Evolutionary conservation across 2,329 filamentous ascomycete species (phyloP).

Genomic region (Myriosclerotinia curreyana): DNA sequence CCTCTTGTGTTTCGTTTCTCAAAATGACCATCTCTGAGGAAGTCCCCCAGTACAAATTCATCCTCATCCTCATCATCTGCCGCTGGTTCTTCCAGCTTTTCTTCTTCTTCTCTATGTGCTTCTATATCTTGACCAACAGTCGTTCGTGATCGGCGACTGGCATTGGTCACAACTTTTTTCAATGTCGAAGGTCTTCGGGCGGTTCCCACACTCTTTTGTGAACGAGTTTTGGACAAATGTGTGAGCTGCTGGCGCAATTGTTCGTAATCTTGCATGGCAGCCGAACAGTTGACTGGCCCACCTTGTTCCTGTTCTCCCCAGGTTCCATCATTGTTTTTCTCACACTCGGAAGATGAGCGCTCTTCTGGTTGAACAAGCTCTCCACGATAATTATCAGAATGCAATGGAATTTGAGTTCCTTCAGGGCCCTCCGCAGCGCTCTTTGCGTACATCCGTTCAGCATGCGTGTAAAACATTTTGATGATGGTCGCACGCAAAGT

Average conservation of each 20-base stretch:
- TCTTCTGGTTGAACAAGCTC: constrained; percentile 24
- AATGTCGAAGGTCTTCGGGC: constrained; percentile 21
- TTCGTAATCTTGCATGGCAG: constrained; percentile 59
- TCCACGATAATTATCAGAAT: constrained; percentile 30
- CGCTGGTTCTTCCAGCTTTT: constrained; percentile 34
- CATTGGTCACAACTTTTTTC: constrained; percentile 23
- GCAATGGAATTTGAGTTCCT: constrained; percentile 30
- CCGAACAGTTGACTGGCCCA: constrained; percentile 45
- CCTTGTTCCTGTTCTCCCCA: constrained; percentile 63
- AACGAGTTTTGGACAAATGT: constrained; percentile 46
- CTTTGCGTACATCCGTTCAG: constrained; percentile 32
- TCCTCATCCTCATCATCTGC: constrained; percentile 48
- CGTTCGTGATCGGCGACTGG: constrained; percentile 26
- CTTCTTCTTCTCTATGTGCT: constrained; percentile 32
- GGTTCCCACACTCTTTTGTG: constrained; percentile 24
- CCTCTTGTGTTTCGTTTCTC: constrained; percentile 67
- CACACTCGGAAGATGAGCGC: constrained; percentile 21
- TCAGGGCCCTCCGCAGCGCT: constrained; percentile 25
- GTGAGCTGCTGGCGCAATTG: constrained; percentile 55
- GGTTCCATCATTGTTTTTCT: constrained; percentile 45
- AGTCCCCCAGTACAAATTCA: constrained; percentile 17
- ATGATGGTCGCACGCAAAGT: constrained; percentile 13
- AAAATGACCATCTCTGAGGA: constrained; percentile 56
- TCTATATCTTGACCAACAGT: constrained; percentile 35
- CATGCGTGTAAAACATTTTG: constrained; percentile 33